A percentile compares a stretch with the other conserved stretches of the same genome.
These are phyloP conservation scores for Hypoxylon lienhwacheense DNA, from an alignment of 495 filamentous ascomycete genomes.

Conservation along the genomic window DNA sequence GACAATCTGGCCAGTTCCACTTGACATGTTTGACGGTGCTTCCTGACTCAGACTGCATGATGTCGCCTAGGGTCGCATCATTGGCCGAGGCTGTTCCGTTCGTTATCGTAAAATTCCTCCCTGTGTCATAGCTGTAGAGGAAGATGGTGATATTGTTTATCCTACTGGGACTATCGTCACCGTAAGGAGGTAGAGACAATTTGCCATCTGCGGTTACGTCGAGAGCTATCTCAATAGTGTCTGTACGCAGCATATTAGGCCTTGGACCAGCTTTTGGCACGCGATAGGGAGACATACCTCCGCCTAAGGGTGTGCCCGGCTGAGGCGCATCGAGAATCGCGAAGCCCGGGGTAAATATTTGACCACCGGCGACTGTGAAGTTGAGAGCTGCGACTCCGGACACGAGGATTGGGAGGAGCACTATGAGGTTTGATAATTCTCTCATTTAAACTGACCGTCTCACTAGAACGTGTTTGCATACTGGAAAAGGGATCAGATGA, in stretches of 20 bases:
- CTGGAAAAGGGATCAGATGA: slow-evolving; percentile 1
- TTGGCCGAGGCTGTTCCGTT: slow-evolving; percentile 62
- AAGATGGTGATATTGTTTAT: slow-evolving; percentile 69
- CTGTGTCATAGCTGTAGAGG: slow-evolving; percentile 61
- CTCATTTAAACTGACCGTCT: slow-evolving; percentile 32
- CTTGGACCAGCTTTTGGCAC: background rate
- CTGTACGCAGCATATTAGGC: slow-evolving; percentile 35
- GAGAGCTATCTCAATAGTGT: slow-evolving; percentile 65
- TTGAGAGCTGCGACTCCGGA: slow-evolving; percentile 34
- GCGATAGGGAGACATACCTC: slow-evolving; percentile 48
- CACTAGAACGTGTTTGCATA: slow-evolving; percentile 1
- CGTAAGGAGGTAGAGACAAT: slow-evolving; percentile 59
- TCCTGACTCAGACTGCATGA: slow-evolving; percentile 61
- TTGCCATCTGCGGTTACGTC: slow-evolving; percentile 67
- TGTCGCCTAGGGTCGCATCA: slow-evolving; percentile 60
- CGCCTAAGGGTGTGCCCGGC: slow-evolving; percentile 66
- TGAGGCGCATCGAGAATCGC: slow-evolving; percentile 66
- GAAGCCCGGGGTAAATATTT: slow-evolving; percentile 66
- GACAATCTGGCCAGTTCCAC: slow-evolving; percentile 66
- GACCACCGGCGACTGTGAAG: slow-evolving; percentile 60
- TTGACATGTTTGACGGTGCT: slow-evolving; percentile 72
- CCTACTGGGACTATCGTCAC: slow-evolving; percentile 49
- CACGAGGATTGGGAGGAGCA: slow-evolving; percentile 26
- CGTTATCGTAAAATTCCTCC: slow-evolving; percentile 68
- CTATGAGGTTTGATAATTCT: slow-evolving; percentile 7